A percentile compares a stretch with the other conserved stretches of the same genome.
Evolutionary conservation across 768 basidiomycete genomes (phyloP).

Genomic region (Macrolepiota dolichaula): DNA sequence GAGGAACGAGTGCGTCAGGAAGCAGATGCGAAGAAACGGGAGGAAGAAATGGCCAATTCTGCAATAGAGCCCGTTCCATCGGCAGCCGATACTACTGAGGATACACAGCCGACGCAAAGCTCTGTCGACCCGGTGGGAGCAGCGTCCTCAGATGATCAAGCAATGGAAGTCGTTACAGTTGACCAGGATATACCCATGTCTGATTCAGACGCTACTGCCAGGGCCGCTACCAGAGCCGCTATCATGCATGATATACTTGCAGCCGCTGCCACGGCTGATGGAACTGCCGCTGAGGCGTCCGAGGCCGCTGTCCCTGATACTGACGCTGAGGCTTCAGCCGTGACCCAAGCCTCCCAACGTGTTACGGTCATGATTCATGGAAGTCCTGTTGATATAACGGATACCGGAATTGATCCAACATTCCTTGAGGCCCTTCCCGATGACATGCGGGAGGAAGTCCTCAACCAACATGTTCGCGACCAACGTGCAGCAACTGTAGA

Average conservation of each 20-base stretch:
- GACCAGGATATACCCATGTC: slow-evolving; percentile 30
- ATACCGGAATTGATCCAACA: slow-evolving; percentile 96
- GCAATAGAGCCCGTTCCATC: slow-evolving; percentile 16
- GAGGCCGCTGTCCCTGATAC: slow-evolving; percentile 53
- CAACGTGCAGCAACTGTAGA: slow-evolving; percentile 76
- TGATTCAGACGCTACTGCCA: no score
- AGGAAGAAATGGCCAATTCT: slow-evolving; percentile 27
- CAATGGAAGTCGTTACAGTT: slow-evolving; percentile 6
- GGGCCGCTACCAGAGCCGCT: no score
- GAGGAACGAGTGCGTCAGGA: slow-evolving; percentile 29
- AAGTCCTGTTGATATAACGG: slow-evolving; percentile 92
- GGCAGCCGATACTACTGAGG: background rate
- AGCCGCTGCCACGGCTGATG: no score
- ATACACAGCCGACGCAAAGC: background rate
- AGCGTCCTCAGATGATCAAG: slow-evolving; percentile 11
- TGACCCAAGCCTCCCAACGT: slow-evolving; percentile 41
- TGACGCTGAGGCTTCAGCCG: slow-evolving; percentile 21
- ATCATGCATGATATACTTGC: no score
- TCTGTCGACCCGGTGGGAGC: slow-evolving; percentile 8
- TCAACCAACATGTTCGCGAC: slow-evolving; percentile 96
- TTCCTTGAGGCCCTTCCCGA: slow-evolving; percentile 98
- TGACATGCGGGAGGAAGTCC: slow-evolving; percentile 97
- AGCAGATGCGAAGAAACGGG: slow-evolving; percentile 27
- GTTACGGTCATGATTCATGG: slow-evolving; percentile 92
- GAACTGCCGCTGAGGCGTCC: slow-evolving; percentile 12